A percentile compares a stretch with the other conserved stretches of the same genome.
These are phyloP conservation scores for Yamadazyma sp. DNA, from an alignment of 805 yeast genomes.

Conservation along the genomic window DNA sequence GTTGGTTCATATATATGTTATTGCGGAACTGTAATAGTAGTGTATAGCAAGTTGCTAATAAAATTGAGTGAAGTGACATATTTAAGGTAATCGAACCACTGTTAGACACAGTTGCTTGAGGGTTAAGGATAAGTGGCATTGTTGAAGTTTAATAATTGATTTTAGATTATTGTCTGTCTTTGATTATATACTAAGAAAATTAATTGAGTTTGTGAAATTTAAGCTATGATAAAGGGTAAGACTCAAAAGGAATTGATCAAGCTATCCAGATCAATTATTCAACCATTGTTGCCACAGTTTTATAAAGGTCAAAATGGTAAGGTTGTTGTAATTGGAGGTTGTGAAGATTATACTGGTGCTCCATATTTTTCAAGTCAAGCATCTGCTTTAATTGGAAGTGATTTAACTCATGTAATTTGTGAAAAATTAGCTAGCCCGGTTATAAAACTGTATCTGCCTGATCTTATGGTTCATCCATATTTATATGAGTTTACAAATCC, in stretches of 20 bases:
- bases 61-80: too few species aligned
- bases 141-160: too few species aligned
- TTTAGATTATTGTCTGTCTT: too few species aligned
- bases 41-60: too few species aligned
- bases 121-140: too few species aligned
- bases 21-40: too few species aligned
- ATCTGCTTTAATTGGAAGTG: constrained; percentile 81
- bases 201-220: too few species aligned
- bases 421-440: constrained; percentile 73
- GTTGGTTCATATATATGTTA: too few species aligned
- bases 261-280: constrained; percentile 57
- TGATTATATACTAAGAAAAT: too few species aligned
- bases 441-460: constrained; percentile 86
- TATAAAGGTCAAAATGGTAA: constrained; percentile 94
- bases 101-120: too few species aligned
- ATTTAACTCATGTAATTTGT: constrained; percentile 87
- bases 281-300: constrained; percentile 68
- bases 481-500: constrained; percentile 48
- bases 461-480: constrained; percentile 95
- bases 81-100: too few species aligned
- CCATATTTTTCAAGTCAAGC: constrained; percentile 90
- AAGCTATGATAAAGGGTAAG: constrained; percentile 25
- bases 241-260: constrained; percentile 44
- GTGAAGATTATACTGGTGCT: constrained; percentile 96
- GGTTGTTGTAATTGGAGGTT: constrained; percentile 86